phyloP scores from a whole-genome alignment of 345 rosid species.

The Dovyalis caffra region DNA sequence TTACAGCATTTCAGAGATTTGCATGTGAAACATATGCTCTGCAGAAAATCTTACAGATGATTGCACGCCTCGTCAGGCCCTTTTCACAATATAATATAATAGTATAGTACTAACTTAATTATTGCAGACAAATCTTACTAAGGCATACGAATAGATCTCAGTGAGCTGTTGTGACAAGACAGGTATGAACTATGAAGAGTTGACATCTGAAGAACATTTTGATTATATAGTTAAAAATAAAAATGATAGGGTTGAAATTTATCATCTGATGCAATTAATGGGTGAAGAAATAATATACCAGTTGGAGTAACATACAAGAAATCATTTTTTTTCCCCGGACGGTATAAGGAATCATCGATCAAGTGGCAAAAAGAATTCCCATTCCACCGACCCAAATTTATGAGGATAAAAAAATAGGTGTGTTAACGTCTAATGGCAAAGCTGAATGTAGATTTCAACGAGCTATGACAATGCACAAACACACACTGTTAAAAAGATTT shows the following conservation, averaged over 20 bases:
- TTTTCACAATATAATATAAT: not conserved
- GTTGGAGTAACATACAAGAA: not conserved
- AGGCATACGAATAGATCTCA: not conserved
- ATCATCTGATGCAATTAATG: not conserved
- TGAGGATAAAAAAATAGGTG: no score
- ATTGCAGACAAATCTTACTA: not conserved
- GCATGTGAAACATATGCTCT: not conserved
- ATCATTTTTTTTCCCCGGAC: not conserved
- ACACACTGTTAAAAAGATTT: no score
- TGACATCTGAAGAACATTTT: not conserved
- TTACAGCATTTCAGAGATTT: no score
- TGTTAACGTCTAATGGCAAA: no score
- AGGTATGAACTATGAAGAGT: not conserved
- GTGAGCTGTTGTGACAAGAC: not conserved
- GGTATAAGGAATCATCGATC: no score
- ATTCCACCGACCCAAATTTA: no score
- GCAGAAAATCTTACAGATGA: not conserved
- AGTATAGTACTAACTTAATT: not conserved
- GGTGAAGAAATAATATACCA: not conserved
- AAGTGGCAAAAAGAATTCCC: no score
- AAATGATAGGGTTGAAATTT: not conserved
- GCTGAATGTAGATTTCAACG: no score
- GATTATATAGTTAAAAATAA: not conserved
- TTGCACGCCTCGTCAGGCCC: not conserved
- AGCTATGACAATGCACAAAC: no score